These are phyloP conservation scores for Aspergillus jensenii DNA, from an alignment of 2,329 filamentous ascomycete species.

Conservation along the genomic window DNA sequence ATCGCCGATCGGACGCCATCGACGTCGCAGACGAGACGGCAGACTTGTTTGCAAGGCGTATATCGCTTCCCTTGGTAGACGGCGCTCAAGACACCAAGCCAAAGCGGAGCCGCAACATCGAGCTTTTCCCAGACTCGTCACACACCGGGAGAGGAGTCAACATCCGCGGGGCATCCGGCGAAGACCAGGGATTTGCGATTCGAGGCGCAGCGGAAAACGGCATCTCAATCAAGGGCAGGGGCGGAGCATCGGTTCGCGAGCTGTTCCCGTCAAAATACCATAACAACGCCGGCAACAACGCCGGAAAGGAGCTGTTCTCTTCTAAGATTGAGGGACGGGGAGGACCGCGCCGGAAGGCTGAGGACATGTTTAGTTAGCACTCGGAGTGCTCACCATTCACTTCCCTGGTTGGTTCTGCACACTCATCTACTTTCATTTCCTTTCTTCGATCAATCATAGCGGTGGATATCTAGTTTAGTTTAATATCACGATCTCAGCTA, in stretches of 20 bases:
- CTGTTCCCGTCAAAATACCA: conserved; percentile 65
- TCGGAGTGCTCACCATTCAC: neutral
- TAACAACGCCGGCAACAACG: conserved; percentile 61
- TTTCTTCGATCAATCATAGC: neutral
- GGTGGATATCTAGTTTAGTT: neutral
- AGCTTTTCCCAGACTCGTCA: conserved; percentile 49
- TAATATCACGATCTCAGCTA: neutral
- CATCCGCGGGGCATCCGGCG: conserved; percentile 8
- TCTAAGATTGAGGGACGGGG: conserved; percentile 60
- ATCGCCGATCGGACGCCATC: conserved; percentile 52
- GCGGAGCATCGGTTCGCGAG: conserved; percentile 60
- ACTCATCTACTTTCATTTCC: neutral
- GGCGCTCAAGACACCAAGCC: conserved; percentile 32
- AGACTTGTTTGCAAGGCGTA: conserved; percentile 51
- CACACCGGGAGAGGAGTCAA: neutral
- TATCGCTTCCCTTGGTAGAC: conserved; percentile 52
- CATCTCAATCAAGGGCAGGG: conserved; percentile 70
- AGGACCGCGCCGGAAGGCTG: conserved; percentile 64
- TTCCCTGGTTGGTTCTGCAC: neutral
- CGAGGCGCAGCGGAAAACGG: conserved; percentile 36
- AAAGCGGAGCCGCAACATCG: conserved; percentile 31
- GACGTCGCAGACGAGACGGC: conserved; percentile 57
- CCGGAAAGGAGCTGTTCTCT: conserved; percentile 69
- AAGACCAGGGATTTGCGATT: conserved; percentile 3
- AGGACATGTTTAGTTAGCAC: conserved; percentile 67